Conservation (phyloP, 306 rosid species). For the Lathyrus aphaca region DNA sequence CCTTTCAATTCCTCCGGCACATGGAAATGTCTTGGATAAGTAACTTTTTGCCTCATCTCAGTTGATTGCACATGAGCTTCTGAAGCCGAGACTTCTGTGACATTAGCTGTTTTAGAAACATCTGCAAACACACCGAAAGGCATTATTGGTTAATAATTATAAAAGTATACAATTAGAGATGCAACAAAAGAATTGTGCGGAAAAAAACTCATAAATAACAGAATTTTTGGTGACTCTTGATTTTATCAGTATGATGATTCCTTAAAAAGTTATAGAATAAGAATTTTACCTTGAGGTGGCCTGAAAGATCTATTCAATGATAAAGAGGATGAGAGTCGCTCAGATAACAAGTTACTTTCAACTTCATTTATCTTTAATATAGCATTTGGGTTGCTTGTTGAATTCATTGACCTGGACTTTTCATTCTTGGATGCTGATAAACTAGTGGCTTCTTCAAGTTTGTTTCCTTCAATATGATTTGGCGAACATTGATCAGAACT, state of each 20-base stretch:
- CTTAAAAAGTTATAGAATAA: conserved; percentile 19
- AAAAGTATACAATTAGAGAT: conserved; percentile 6
- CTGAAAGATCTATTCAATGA: conserved; percentile 44
- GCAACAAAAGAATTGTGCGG: conserved; percentile 9
- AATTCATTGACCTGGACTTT: conserved; percentile 39
- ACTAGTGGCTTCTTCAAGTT: conserved; percentile 37
- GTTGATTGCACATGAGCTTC: conserved; percentile 47
- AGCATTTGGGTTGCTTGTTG: conserved; percentile 27
- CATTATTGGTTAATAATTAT: neutral
- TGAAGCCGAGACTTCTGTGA: conserved; percentile 49
- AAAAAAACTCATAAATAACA: neutral
- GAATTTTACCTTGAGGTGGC: conserved; percentile 44
- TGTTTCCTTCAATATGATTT: conserved; percentile 45
- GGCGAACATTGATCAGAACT: conserved; percentile 47
- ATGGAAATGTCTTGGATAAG: conserved; percentile 78
- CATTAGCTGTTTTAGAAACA: conserved; percentile 54
- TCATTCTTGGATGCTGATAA: conserved; percentile 50
- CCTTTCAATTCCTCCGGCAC: conserved; percentile 69
- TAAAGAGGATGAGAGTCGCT: conserved; percentile 37
- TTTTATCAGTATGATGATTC: conserved; percentile 2
- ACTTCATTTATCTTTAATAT: conserved; percentile 43
- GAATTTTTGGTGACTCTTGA: conserved; percentile 3
- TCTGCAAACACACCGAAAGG: conserved; percentile 21
- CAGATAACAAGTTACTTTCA: conserved; percentile 41
- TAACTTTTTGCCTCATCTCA: conserved; percentile 60